These are phyloP conservation scores for Diutina ranongensis DNA, from an alignment of 1,139 yeast species.

Conservation along the genomic window DNA sequence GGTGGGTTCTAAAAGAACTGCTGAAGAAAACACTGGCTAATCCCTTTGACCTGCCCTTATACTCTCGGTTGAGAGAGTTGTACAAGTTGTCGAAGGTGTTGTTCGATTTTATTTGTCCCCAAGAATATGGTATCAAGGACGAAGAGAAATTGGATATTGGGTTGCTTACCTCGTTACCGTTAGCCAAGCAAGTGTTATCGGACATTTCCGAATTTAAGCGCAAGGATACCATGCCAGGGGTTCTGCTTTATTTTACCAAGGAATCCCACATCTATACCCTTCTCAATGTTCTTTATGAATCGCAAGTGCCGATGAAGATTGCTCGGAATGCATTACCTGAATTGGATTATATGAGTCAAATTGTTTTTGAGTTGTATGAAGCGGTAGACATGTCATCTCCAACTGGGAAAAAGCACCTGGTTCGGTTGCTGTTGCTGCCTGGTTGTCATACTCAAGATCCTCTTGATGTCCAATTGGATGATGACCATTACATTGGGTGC, in stretches of 20 bases:
- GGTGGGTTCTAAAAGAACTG: constrained; percentile 44
- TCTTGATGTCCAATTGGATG: constrained; percentile 89
- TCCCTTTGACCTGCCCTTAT: constrained; percentile 76
- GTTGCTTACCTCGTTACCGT: constrained; percentile 81
- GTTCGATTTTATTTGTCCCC: constrained; percentile 96
- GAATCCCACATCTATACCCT: constrained; percentile 95
- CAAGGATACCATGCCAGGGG: constrained; percentile 60
- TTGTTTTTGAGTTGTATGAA: constrained; percentile 87
- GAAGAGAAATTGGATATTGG: constrained; percentile 96
- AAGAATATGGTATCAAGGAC: constrained; percentile 95
- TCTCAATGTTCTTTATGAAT: constrained; percentile 80
- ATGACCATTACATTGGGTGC: constrained; percentile 92
- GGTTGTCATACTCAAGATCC: constrained; percentile 99
- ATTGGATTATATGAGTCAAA: constrained; percentile 89
- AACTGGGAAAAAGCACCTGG: constrained; percentile 72
- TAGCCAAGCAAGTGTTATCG: constrained; percentile 75
- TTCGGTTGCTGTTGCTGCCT: constrained; percentile 82
- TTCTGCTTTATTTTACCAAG: constrained; percentile 86
- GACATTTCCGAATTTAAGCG: constrained; percentile 76
- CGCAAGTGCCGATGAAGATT: constrained; percentile 90
- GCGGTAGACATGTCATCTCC: constrained; percentile 47
- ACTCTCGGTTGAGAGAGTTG: constrained; percentile 72
- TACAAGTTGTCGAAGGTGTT: constrained; percentile 84
- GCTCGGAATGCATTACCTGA: constrained; percentile 95
- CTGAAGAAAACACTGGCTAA: constrained; percentile 17